These are phyloP conservation scores for Colletotrichum sp. DNA, from an alignment of 2,329 filamentous ascomycete genomes.

Conservation along the genomic window DNA sequence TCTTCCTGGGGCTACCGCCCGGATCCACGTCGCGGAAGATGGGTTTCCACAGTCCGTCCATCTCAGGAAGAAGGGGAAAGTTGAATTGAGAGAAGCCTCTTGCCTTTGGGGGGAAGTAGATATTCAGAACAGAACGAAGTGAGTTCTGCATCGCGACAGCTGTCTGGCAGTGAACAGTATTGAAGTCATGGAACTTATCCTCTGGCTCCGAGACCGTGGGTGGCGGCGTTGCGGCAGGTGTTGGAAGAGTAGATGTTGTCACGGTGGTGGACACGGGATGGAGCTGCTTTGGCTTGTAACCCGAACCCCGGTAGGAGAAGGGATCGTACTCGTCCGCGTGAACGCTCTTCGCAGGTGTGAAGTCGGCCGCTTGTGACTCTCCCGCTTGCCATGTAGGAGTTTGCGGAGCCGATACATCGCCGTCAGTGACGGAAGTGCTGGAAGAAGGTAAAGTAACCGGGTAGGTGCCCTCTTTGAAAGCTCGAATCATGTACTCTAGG, in stretches of 20 bases:
- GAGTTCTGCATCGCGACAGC: conserved; percentile 63
- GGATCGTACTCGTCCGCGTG: conserved; percentile 51
- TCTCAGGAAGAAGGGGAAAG: conserved; percentile 52
- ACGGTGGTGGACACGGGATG: conserved; percentile 14
- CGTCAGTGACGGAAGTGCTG: conserved; percentile 5
- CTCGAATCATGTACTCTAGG: conserved; percentile 51
- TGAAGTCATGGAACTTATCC: conserved; percentile 51
- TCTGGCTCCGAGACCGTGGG: conserved; percentile 31
- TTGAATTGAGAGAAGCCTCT: conserved; percentile 53
- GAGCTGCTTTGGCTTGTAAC: neutral
- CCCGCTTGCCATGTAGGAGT: neutral
- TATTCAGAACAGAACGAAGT: conserved; percentile 56
- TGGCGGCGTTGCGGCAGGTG: conserved; percentile 48
- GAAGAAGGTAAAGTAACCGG: conserved; percentile 26
- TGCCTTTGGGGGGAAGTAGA: conserved; percentile 54
- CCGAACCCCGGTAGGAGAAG: conserved; percentile 38
- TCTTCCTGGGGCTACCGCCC: conserved; percentile 28
- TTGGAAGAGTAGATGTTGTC: conserved; percentile 41
- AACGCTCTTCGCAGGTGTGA: conserved; percentile 10
- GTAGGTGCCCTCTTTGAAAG: conserved; percentile 47
- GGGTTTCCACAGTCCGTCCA: conserved; percentile 57
- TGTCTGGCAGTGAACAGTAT: conserved; percentile 44
- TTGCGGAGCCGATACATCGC: neutral
- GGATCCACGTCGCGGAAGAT: conserved; percentile 48
- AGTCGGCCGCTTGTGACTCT: neutral